A percentile compares a stretch with the other conserved stretches of the same genome.
Conservation (phyloP, 75 land plant genomes). For the Cupressus sempervirens region DNA sequence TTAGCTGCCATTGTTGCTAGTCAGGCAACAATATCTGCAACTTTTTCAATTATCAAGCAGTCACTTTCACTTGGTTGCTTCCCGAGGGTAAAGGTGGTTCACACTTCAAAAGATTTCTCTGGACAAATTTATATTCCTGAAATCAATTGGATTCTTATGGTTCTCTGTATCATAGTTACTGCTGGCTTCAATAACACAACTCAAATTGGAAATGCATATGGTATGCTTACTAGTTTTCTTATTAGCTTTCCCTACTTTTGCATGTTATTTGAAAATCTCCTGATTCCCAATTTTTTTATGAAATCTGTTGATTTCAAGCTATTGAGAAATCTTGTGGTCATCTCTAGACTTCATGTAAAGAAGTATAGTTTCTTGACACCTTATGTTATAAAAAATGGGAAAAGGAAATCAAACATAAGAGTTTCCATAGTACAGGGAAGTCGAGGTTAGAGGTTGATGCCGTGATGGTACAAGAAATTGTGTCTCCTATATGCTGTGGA, state of each 20-base stretch:
- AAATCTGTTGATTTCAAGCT: neutral
- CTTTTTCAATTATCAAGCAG: conserved; percentile 37
- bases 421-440: neutral
- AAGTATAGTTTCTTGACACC: neutral
- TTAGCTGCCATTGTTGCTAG: conserved; percentile 36
- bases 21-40: conserved; percentile 41
- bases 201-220: conserved; percentile 45
- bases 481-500: neutral
- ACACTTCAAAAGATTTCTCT: conserved; percentile 24
- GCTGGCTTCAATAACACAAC: conserved; percentile 19
- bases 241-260: neutral
- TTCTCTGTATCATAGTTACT: conserved; percentile 30
- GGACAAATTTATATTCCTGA: conserved; percentile 44
- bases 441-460: neutral
- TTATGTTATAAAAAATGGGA: neutral
- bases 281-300: neutral
- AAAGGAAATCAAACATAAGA: too few relatives aligned
- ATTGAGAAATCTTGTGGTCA: neutral
- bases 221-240: conserved; percentile 12
- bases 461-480: neutral
- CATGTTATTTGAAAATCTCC: neutral
- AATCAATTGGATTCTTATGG: conserved; percentile 36
- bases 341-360: neutral
- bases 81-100: conserved; percentile 31
- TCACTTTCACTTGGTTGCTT: conserved; percentile 38